phyloP scores from a whole-genome alignment of 768 basidiomycete species.

The Boletus rex-veris region DNA sequence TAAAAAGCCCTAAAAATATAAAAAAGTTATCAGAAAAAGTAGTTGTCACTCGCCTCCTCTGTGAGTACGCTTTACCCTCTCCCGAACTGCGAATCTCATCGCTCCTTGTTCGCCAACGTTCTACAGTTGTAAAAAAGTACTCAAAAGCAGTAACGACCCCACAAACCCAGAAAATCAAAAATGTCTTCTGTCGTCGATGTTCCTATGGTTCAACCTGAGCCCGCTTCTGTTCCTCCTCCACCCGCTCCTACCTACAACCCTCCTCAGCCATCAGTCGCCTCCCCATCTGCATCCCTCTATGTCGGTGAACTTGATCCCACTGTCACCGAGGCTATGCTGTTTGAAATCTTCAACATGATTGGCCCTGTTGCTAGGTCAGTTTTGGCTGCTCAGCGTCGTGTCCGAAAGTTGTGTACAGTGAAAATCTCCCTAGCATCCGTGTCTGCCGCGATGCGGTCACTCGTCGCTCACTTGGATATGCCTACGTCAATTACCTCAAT shows the following conservation, averaged over 20 bases:
- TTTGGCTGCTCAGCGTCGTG: neutral
- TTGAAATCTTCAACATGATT: slow-evolving; percentile 99
- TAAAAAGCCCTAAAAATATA: slow-evolving; percentile 59
- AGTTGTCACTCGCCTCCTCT: slow-evolving; percentile 76
- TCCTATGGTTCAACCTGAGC: slow-evolving; percentile 49
- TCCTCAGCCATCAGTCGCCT: slow-evolving; percentile 46
- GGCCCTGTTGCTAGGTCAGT: slow-evolving; percentile 94
- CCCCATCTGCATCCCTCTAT: slow-evolving; percentile 92
- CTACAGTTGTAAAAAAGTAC: slow-evolving; percentile 66
- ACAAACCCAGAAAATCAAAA: slow-evolving; percentile 46
- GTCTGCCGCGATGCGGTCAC: slow-evolving; percentile 99
- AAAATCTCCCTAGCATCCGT: slow-evolving; percentile 66
- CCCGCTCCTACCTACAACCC: slow-evolving; percentile 58
- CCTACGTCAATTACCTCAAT: slow-evolving; percentile 99
- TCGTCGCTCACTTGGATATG: slow-evolving; percentile 98
- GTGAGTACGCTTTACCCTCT: slow-evolving; percentile 37
- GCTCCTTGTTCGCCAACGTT: slow-evolving; percentile 14
- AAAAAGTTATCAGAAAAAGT: slow-evolving; percentile 69
- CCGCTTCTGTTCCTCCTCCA: slow-evolving; percentile 40
- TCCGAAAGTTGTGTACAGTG: neutral
- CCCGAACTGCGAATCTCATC: slow-evolving; percentile 12
- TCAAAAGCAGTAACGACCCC: slow-evolving; percentile 90
- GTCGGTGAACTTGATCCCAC: slow-evolving; percentile 98
- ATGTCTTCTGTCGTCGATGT: slow-evolving; percentile 64
- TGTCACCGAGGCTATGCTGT: slow-evolving; percentile 99